Evolutionary conservation across 345 rosid species (phyloP), one percentile per base, ranked within the genome.

Genomic region (Populus nigra): DNA sequence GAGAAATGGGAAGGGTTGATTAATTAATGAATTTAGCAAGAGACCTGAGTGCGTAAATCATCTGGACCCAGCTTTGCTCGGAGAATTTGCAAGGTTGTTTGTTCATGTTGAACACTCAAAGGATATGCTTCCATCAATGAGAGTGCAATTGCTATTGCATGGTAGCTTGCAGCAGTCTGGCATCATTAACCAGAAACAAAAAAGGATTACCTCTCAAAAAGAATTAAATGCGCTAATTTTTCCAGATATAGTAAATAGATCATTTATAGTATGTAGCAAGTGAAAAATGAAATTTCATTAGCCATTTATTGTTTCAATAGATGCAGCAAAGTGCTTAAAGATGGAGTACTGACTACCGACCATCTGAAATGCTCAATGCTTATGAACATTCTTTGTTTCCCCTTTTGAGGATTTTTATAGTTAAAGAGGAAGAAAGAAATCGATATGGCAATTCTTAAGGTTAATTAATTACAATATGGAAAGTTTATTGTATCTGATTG

Each of bases 161-260:
- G 99, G 88, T 96, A 96, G 84, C 98, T 96, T 81, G 99, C 99
- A 72, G 99, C 99, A 67, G 99, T 96, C 99, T 96, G 90, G 53
- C 62, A 81, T 59, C 76, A 85, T 74, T 35, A 68, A 74, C 65
- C 65, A 59, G 11, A 47, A 4, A 27, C 78, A 39, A 77, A 73
- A 39, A 67, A 81, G 62, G 63, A 59, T 82, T 73, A 50, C 53
- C 23, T 36, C 25, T 79, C 57, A 75, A 35, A 73, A 77, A 67
- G 39, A 38, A 68, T 45, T 25, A 7, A 13, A 65, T 29, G 17
- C 6, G 45, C 23, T 53, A 29, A 74, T 39, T 9, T 68, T 57
- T 74, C 13, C 7, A 69, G 53, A 49, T 74, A 17, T 35, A 75
- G 31, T 18, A 79, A 68, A 63, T 43, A 50, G 73, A 36, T 78